Evolutionary conservation across 208 protist species (phyloP).

Genomic region (Acanthamoeba royreba): DNA sequence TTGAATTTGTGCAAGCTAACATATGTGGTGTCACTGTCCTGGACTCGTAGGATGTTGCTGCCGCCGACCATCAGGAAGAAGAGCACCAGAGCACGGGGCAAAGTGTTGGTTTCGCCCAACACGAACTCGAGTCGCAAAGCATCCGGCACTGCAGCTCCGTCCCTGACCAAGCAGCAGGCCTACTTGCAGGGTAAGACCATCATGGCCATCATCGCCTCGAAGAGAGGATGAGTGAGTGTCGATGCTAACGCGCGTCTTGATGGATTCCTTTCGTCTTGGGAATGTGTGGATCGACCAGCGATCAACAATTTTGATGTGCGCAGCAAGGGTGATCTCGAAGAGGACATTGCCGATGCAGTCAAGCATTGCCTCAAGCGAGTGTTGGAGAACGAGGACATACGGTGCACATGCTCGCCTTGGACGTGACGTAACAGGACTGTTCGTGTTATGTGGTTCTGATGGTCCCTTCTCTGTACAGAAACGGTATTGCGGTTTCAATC

Average conservation of each 20-base stretch:
- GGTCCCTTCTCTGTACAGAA: not conserved
- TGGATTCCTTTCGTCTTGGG: no score
- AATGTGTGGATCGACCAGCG: no score
- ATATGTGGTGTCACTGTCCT: not conserved
- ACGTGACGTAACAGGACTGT: no score
- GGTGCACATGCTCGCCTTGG: not conserved
- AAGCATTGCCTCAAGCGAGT: not conserved
- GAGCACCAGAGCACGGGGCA: not conserved
- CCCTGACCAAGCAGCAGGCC: no score
- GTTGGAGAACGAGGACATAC: not conserved
- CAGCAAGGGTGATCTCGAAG: not conserved
- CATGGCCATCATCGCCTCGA: not conserved
- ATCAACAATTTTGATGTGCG: not conserved
- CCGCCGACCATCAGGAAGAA: not conserved
- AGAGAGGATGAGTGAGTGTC: no score
- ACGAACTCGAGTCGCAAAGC: no score
- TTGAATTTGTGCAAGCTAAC: not conserved
- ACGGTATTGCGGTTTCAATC: slow-evolving; percentile 29
- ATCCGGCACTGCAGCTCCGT: no score
- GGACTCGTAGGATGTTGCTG: not conserved
- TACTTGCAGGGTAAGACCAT: no score
- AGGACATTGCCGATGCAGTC: not conserved
- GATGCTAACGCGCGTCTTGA: no score
- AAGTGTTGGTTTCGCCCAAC: not conserved
- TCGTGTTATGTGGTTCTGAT: no score